Base-by-base conservation (phyloP, 306 rosid genomes). In the Senna siamea region DNA sequence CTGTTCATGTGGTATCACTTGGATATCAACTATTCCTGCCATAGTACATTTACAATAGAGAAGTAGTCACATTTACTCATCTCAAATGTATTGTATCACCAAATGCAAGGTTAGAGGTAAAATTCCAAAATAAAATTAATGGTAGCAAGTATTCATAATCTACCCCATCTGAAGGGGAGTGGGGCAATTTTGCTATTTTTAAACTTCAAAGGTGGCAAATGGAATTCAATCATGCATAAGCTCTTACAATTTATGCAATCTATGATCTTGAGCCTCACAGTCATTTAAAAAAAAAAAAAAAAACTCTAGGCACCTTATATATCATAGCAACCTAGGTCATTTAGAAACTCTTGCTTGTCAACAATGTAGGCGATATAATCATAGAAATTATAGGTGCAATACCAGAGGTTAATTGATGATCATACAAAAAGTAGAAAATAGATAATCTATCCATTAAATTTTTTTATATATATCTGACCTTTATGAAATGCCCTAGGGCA, bases 401-500 rank as follows among this genome's bases (percentile, higher is more conserved):
- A 70, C 41, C 53, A 40, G 17, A 66, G 76, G 71, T 35, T 18
- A 67, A 72, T 74, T 53, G 67, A 61, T 56, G n/a, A 52, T n/a
- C 56, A 66, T 63, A 53, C 75, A 74, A 9, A 74, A 41, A 61
- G 58, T 15, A 20, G 64, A 73, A 46, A 77, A 74, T 35, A 65
- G 54, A 72, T 66, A 67, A 67, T 60, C 48, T 44, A 8, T 28
- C 65, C 50, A 59, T 51, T 57, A 58, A 48, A 4, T 19, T 64
- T 62, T 44, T 70, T 44, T 17, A 81, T 57, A 72, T 69, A 78
- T 70, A 56, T 76, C 87, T 82, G 68, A 93, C 98, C 98, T 93
- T 80, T 89, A 81, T 93, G 98, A 87, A 93, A 91, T 51, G 97
- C 97, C 86, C 97, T 89, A 52, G 97, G 98, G 89, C 98, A 93